Conservation (phyloP, 345 rosid species). For the Clarkia xantiana region DNA sequence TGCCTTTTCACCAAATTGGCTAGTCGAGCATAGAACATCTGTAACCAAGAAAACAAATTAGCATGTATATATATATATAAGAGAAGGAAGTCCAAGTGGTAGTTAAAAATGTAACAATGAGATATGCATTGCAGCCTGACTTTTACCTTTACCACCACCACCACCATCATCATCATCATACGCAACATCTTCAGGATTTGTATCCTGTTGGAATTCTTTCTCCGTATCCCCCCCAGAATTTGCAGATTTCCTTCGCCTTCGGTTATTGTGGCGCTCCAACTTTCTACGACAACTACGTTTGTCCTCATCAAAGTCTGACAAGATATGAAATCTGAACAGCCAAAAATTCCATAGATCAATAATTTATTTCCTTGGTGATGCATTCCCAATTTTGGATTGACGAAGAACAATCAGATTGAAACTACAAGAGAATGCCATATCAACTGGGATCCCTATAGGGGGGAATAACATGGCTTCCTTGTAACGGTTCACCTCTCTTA, state of each 20-base stretch:
- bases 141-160: slow-evolving; percentile 54
- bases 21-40: slow-evolving; percentile 35
- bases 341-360: slow-evolving; percentile 1
- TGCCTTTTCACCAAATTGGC: slow-evolving; percentile 42
- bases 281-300: slow-evolving; percentile 88
- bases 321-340: slow-evolving; percentile 57
- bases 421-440: no score
- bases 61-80: background rate
- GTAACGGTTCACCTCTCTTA: no score
- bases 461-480: no score
- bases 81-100: background rate
- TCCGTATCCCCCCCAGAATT: slow-evolving; percentile 24
- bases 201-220: slow-evolving; percentile 24
- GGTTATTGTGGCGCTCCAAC: slow-evolving; percentile 81
- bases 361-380: no score
- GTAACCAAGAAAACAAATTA: slow-evolving; percentile 2
- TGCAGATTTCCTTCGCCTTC: slow-evolving; percentile 54
- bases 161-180: slow-evolving; percentile 51
- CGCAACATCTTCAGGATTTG: slow-evolving; percentile 23
- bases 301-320: slow-evolving; percentile 84
- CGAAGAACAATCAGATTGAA: no score
- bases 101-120: background rate
- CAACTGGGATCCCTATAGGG: no score
- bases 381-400: no score
- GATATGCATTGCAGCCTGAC: slow-evolving; percentile 1